phyloP scores from a whole-genome alignment of 2,329 filamentous ascomycete species.

The Fusarium dimerum region DNA sequence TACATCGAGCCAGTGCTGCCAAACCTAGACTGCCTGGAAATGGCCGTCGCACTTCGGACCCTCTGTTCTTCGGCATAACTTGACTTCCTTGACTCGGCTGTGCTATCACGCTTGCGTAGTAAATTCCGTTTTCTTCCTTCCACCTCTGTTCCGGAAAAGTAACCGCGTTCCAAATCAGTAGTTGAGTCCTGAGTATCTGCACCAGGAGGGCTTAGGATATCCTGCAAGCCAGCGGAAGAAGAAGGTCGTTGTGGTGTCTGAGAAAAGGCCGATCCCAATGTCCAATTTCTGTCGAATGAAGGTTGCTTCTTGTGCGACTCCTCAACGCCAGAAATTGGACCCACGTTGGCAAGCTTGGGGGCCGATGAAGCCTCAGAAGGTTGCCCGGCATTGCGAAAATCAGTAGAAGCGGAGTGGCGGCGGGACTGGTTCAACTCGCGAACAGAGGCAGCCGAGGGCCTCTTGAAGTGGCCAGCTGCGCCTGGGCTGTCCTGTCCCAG shows the following conservation, averaged over 20 bases:
- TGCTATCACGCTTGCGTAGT: constrained; percentile 74
- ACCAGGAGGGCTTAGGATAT: constrained; percentile 41
- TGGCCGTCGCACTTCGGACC: constrained; percentile 63
- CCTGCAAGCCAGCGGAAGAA: constrained; percentile 54
- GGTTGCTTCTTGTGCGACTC: constrained; percentile 62
- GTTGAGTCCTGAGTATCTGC: constrained; percentile 48
- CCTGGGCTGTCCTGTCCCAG: constrained; percentile 47
- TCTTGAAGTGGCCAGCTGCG: constrained; percentile 51
- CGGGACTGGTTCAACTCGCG: constrained; percentile 81
- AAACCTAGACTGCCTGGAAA: constrained; percentile 74
- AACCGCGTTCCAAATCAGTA: constrained; percentile 78
- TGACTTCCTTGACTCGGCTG: constrained; percentile 65
- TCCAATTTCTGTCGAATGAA: constrained; percentile 72
- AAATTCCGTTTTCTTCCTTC: constrained; percentile 77
- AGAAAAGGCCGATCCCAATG: constrained; percentile 54
- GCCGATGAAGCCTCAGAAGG: constrained; percentile 25
- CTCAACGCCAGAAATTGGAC: constrained; percentile 44
- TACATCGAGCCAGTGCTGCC: constrained; percentile 76
- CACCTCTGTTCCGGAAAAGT: constrained; percentile 87
- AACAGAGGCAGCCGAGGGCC: constrained; percentile 79
- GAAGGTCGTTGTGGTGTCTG: constrained; percentile 46
- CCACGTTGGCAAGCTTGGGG: constrained; percentile 45
- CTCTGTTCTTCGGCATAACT: constrained; percentile 78
- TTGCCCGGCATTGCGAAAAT: constrained; percentile 53
- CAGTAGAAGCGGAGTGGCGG: constrained; percentile 79